Conservation (phyloP, 352 stramenopile genomes). For the Pythium vanterpoolii region DNA sequence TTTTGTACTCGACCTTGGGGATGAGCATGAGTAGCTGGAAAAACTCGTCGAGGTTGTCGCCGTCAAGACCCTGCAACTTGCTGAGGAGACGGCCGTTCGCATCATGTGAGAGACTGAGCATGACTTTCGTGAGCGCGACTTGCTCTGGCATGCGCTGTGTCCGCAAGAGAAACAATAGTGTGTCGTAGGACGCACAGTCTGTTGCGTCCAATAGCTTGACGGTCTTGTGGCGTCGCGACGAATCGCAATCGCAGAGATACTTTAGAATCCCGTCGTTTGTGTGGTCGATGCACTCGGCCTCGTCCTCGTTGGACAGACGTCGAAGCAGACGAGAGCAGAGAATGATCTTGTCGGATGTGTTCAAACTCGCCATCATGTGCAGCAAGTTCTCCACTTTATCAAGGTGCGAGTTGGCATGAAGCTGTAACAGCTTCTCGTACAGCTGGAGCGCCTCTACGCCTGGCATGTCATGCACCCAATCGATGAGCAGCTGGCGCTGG, state of each 20-base stretch:
- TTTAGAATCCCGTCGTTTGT: constrained; percentile 33
- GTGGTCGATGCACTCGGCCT: not conserved
- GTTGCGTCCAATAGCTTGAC: constrained; percentile 47
- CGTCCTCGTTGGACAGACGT: not conserved
- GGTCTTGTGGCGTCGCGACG: constrained; percentile 37
- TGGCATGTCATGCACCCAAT: constrained; percentile 45
- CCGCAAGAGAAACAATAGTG: constrained; percentile 44
- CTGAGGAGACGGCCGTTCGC: constrained; percentile 45
- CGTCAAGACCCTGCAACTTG: constrained; percentile 36
- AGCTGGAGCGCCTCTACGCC: constrained; percentile 29
- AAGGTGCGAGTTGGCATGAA: constrained; percentile 2
- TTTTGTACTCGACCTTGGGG: constrained; percentile 57
- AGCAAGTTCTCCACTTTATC: constrained; percentile 28
- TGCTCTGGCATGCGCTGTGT: constrained; percentile 58
- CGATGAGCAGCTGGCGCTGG: constrained; percentile 30
- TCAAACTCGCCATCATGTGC: constrained; percentile 35
- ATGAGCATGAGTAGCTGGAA: constrained; percentile 65
- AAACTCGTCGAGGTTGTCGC: constrained; percentile 51
- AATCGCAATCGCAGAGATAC: constrained; percentile 43
- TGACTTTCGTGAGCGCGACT: constrained; percentile 51
- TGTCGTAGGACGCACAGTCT: constrained; percentile 27
- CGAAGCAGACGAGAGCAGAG: constrained; percentile 27
- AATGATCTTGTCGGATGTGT: constrained; percentile 35
- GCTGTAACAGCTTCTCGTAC: constrained; percentile 41
- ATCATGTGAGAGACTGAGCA: constrained; percentile 45